Conservation (phyloP, 2,329 filamentous ascomycete species). For the Aureobasidium vineae region DNA sequence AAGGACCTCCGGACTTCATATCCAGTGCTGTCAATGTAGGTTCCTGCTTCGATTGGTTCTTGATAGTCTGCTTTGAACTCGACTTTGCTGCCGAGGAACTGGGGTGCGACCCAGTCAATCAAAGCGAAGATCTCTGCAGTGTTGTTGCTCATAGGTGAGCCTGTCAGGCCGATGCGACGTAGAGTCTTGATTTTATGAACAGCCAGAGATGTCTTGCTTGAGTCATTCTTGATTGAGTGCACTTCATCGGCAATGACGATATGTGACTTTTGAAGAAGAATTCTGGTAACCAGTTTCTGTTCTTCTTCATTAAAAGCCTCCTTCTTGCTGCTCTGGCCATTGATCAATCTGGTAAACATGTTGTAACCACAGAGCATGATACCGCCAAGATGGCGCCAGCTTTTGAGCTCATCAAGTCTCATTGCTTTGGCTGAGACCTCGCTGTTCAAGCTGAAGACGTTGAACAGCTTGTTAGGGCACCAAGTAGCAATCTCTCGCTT, state of each 20-base stretch:
- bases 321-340: slow-evolving; percentile 27
- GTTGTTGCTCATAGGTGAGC: slow-evolving; percentile 81
- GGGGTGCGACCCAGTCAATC: slow-evolving; percentile 81
- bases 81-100: slow-evolving; percentile 65
- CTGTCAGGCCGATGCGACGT: slow-evolving; percentile 78
- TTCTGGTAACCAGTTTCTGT: slow-evolving; percentile 44
- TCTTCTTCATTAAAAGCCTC: slow-evolving; percentile 58
- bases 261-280: slow-evolving; percentile 61
- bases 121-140: slow-evolving; percentile 82
- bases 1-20: slow-evolving; percentile 59
- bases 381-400: slow-evolving; percentile 66
- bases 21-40: slow-evolving; percentile 62
- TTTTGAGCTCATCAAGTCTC: slow-evolving; percentile 50
- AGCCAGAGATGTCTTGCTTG: slow-evolving; percentile 53
- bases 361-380: slow-evolving; percentile 74
- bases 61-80: slow-evolving; percentile 72
- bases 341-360: slow-evolving; percentile 57
- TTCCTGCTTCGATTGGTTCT: slow-evolving; percentile 69
- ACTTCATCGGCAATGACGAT: slow-evolving; percentile 85
- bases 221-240: slow-evolving; percentile 70
- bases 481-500: slow-evolving; percentile 70
- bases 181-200: slow-evolving; percentile 62
- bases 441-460: slow-evolving; percentile 49
- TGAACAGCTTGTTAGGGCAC: slow-evolving; percentile 54
- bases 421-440: slow-evolving; percentile 30